phyloP scores from a whole-genome alignment of 257 asterid genomes.

The Paraleonurus japonicus region DNA sequence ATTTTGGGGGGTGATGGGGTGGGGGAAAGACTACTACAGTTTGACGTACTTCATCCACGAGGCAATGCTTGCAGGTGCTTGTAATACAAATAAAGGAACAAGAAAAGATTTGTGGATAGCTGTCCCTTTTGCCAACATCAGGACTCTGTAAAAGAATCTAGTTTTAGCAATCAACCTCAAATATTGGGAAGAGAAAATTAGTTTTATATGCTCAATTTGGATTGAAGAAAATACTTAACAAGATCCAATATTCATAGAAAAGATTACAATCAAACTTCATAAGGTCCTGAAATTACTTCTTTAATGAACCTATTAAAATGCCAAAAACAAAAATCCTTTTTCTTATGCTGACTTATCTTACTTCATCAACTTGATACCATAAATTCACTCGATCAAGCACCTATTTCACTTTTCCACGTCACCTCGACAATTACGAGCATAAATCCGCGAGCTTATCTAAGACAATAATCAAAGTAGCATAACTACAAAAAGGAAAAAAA shows the following conservation, averaged over 20 bases:
- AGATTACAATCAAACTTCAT: background rate
- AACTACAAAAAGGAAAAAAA: background rate
- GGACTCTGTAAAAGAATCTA: constrained; percentile 48
- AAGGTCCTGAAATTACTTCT: background rate
- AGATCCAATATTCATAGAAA: background rate
- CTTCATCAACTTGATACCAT: background rate
- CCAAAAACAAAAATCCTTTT: background rate
- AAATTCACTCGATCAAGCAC: background rate
- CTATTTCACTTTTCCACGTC: background rate
- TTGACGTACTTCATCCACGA: constrained; percentile 84
- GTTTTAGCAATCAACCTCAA: background rate
- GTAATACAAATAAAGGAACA: constrained; percentile 76
- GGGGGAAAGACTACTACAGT: background rate
- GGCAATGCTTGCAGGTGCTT: constrained; percentile 72
- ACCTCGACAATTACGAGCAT: background rate
- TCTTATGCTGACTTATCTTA: background rate
- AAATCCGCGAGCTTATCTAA: background rate
- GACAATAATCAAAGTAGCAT: background rate
- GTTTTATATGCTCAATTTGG: background rate
- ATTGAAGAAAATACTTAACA: constrained; percentile 10
- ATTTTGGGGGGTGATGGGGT: background rate
- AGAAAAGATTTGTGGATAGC: constrained; percentile 82
- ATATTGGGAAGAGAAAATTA: background rate
- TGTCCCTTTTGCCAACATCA: constrained; percentile 81
- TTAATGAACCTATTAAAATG: background rate